These are phyloP conservation scores for Colletotrichum spaethianum DNA, from an alignment of 2,329 filamentous ascomycete genomes.

Conservation along the genomic window DNA sequence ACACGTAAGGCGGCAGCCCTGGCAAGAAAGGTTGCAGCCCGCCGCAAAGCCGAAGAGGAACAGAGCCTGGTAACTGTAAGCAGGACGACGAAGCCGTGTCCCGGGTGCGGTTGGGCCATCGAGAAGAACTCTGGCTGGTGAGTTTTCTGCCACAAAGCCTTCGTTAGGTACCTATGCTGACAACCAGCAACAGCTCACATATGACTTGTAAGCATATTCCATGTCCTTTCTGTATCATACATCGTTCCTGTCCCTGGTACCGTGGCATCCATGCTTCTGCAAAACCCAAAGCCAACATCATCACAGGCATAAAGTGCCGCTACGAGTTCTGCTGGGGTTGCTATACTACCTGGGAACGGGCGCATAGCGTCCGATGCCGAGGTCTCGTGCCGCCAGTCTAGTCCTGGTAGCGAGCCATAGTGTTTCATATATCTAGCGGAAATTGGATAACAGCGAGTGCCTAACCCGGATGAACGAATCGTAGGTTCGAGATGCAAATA, in stretches of 20 bases:
- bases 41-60: conserved; percentile 53
- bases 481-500: conserved; percentile 49
- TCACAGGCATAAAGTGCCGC: conserved; percentile 52
- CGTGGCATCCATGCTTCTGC: not conserved
- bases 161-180: conserved; percentile 41
- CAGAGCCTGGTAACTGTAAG: conserved; percentile 48
- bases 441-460: not conserved
- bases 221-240: not conserved
- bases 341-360: conserved; percentile 40
- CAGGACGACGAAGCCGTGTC: conserved; percentile 55
- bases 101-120: conserved; percentile 54
- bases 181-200: conserved; percentile 49
- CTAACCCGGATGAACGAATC: conserved; percentile 1
- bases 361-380: conserved; percentile 42
- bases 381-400: conserved; percentile 1
- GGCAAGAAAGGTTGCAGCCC: conserved; percentile 34
- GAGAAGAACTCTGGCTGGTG: conserved; percentile 60
- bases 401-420: not conserved
- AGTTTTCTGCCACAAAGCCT: conserved; percentile 39
- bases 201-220: conserved; percentile 57
- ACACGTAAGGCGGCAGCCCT: conserved; percentile 46
- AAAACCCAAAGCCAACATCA: conserved; percentile 23
- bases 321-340: conserved; percentile 55
- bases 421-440: too few species aligned
- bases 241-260: not conserved